Conservation (phyloP, 768 basidiomycete species). For the Terana coerulea region DNA sequence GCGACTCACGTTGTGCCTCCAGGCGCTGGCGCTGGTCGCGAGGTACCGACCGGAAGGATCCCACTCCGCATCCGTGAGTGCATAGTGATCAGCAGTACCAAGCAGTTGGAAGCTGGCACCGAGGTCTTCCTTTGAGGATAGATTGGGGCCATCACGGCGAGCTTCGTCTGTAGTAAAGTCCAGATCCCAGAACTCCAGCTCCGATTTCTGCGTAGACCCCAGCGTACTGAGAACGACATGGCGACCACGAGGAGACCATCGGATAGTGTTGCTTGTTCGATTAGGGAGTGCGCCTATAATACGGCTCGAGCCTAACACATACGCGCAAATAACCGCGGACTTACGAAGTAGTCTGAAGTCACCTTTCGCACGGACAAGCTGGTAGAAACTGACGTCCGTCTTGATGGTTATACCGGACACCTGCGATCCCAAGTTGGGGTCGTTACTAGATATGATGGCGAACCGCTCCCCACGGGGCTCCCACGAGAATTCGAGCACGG, state of each 20-base stretch:
- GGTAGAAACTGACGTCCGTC: slow-evolving; percentile 95
- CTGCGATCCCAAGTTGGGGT: slow-evolving; percentile 89
- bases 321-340: slow-evolving; percentile 22
- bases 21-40: slow-evolving; percentile 89
- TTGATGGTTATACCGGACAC: slow-evolving; percentile 92
- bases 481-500: slow-evolving; percentile 96
- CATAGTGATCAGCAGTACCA: slow-evolving; percentile 90
- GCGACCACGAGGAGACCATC: slow-evolving; percentile 95
- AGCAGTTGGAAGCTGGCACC: slow-evolving; percentile 83
- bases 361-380: slow-evolving; percentile 86
- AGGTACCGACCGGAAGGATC: slow-evolving; percentile 94
- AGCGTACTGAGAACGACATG: slow-evolving; percentile 96
- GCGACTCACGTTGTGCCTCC: slow-evolving; percentile 81
- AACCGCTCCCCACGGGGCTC: slow-evolving; percentile 98
- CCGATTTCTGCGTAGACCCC: slow-evolving; percentile 92
- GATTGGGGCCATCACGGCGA: slow-evolving; percentile 37
- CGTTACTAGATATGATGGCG: slow-evolving; percentile 89
- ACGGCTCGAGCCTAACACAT: not conserved
- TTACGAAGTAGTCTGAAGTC: slow-evolving; percentile 89
- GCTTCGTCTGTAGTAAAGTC: slow-evolving; percentile 76
- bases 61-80: slow-evolving; percentile 97
- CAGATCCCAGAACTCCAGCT: slow-evolving; percentile 98
- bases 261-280: slow-evolving; percentile 89
- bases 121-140: slow-evolving; percentile 69
- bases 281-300: slow-evolving; percentile 64